Conservation (phyloP, 345 rosid genomes). For the Aquilaria malaccensis region DNA sequence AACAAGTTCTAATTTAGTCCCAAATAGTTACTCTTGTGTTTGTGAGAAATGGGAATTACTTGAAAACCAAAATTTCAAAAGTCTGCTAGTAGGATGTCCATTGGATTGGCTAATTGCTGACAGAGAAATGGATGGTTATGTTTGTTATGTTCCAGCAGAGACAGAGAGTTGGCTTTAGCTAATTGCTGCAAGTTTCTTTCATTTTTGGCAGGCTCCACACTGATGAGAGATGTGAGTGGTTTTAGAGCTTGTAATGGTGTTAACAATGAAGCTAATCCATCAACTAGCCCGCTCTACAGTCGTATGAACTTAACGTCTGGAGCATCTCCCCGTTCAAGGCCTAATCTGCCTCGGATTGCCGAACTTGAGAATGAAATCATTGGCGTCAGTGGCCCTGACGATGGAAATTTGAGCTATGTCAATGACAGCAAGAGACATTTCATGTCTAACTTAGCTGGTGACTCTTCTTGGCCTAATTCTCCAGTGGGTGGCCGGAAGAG, state of each 20-base stretch:
- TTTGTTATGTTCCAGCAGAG: no score
- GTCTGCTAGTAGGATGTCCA: no score
- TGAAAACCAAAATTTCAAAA: no score
- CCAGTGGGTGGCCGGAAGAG: slow-evolving; percentile 26
- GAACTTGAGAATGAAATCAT: slow-evolving; percentile 31
- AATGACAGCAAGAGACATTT: slow-evolving; percentile 21
- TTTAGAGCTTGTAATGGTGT: slow-evolving; percentile 21
- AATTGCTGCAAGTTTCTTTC: no score
- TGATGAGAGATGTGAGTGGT: slow-evolving; percentile 18
- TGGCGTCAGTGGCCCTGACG: slow-evolving; percentile 12
- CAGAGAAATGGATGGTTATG: no score
- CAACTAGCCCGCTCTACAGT: slow-evolving; percentile 19
- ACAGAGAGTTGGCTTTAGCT: no score
- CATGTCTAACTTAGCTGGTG: slow-evolving; percentile 21
- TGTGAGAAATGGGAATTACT: background rate
- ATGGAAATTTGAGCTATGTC: slow-evolving; percentile 4
- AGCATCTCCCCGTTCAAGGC: slow-evolving; percentile 20
- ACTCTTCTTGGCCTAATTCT: slow-evolving; percentile 29
- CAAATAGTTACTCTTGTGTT: background rate
- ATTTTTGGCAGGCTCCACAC: slow-evolving; percentile 24
- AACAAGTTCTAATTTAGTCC: background rate
- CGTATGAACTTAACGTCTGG: slow-evolving; percentile 26
- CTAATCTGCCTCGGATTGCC: slow-evolving; percentile 28
- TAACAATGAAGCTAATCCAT: slow-evolving; percentile 23
- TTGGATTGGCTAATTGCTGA: no score